Percentiles rank a stretch among this genome's conserved stretches.
phyloP scores from a whole-genome alignment of 371 early-diverging fungal genomes.

The Conidiobolus incongruus region DNA sequence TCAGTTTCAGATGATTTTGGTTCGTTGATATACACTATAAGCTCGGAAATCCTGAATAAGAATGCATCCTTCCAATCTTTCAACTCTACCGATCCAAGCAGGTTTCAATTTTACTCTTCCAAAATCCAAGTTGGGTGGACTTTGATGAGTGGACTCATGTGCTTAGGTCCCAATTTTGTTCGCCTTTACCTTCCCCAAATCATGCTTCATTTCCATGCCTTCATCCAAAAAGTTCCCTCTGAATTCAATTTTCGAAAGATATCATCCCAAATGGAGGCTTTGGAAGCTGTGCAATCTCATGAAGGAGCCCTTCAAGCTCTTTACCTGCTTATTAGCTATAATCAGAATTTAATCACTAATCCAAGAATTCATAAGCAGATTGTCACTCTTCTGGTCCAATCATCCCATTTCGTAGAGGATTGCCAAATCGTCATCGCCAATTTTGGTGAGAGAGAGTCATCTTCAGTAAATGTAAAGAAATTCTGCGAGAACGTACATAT shows the following conservation, averaged over 20 bases:
- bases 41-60: slow-evolving; percentile 44
- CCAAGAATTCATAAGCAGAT: too few relatives aligned
- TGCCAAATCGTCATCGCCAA: too few relatives aligned
- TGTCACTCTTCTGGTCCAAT: too few relatives aligned
- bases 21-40: slow-evolving; percentile 47
- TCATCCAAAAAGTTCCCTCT: neutral
- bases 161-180: slow-evolving; percentile 58
- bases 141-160: slow-evolving; percentile 51
- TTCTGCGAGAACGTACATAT: neutral
- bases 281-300: neutral
- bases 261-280: neutral
- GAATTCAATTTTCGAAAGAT: too few relatives aligned
- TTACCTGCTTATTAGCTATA: neutral
- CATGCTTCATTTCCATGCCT: slow-evolving; percentile 13
- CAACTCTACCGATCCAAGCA: slow-evolving; percentile 21
- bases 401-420: too few relatives aligned
- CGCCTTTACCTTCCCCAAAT: slow-evolving; percentile 58
- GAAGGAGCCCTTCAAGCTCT: slow-evolving; percentile 3
- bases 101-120: neutral
- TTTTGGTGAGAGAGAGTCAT: neutral
- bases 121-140: slow-evolving; percentile 58
- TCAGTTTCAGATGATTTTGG: slow-evolving; percentile 52
- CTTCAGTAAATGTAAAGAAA: neutral
- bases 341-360: neutral
- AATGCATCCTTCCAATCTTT: slow-evolving; percentile 26